A percentile compares a stretch with the other conserved stretches of the same genome.
These are phyloP conservation scores for Intubia oerlemansii DNA, from an alignment of 2,329 filamentous ascomycete species.

Conservation along the genomic window DNA sequence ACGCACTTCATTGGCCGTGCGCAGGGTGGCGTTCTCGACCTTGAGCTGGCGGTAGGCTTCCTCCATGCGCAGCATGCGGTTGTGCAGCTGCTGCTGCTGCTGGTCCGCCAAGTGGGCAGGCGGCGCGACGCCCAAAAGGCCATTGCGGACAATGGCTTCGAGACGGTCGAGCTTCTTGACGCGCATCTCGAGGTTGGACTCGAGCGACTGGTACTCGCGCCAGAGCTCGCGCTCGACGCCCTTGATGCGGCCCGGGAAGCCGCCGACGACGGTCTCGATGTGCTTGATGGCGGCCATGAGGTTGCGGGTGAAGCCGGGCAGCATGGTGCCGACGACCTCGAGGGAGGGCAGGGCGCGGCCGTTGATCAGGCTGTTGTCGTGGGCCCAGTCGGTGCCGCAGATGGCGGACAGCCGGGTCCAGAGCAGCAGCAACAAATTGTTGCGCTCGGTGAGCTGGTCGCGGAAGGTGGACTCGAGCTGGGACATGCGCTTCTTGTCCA, in stretches of 20 bases:
- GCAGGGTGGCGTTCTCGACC: slow-evolving; percentile 48
- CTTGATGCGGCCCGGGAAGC: slow-evolving; percentile 63
- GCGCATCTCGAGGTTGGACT: slow-evolving; percentile 58
- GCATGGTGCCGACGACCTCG: slow-evolving; percentile 66
- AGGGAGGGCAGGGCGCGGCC: slow-evolving; percentile 64
- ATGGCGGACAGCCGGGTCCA: slow-evolving; percentile 77
- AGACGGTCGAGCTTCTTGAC: slow-evolving; percentile 74
- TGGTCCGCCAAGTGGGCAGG: slow-evolving; percentile 8
- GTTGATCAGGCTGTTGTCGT: slow-evolving; percentile 74
- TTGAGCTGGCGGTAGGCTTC: slow-evolving; percentile 41
- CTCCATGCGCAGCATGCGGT: slow-evolving; percentile 30
- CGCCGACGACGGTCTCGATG: slow-evolving; percentile 58
- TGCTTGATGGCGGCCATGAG: slow-evolving; percentile 70
- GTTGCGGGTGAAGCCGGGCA: slow-evolving; percentile 80
- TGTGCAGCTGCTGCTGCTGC: slow-evolving; percentile 14
- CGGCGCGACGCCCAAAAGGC: slow-evolving; percentile 27
- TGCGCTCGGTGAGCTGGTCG: slow-evolving; percentile 76
- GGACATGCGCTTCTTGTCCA: slow-evolving; percentile 58
- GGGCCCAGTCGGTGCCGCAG: slow-evolving; percentile 81
- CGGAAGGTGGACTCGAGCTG: slow-evolving; percentile 60
- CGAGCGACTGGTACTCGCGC: slow-evolving; percentile 74
- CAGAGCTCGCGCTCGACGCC: slow-evolving; percentile 75
- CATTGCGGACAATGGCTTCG: slow-evolving; percentile 56
- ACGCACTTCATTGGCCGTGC: slow-evolving; percentile 37
- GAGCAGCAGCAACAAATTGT: slow-evolving; percentile 65